These are phyloP conservation scores for Aspergillus carbonarius DNA, from an alignment of 2,329 filamentous ascomycete species.

Conservation along the genomic window DNA sequence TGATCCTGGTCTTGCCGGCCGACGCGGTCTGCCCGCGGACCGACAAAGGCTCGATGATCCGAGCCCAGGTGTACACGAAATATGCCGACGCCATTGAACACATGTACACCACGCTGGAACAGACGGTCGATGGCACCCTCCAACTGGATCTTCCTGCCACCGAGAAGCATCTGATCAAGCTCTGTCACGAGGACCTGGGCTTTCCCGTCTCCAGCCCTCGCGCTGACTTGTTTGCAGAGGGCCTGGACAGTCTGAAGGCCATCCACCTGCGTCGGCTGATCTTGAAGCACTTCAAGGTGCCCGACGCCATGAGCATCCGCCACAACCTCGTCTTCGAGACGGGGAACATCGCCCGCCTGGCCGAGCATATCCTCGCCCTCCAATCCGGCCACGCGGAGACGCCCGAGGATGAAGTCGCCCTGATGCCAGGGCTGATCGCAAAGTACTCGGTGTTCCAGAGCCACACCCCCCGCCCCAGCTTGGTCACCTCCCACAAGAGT, in stretches of 20 bases:
- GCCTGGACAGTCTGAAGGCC: constrained; percentile 50
- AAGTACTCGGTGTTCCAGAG: constrained; percentile 47
- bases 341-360: constrained; percentile 40
- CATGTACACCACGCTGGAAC: constrained; percentile 24
- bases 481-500: constrained; percentile 18
- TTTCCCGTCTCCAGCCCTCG: constrained; percentile 31
- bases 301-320: constrained; percentile 26
- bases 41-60: constrained; percentile 56
- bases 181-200: constrained; percentile 33
- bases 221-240: constrained; percentile 47
- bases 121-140: constrained; percentile 27
- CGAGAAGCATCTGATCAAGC: constrained; percentile 31
- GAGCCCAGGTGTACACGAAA: constrained; percentile 48
- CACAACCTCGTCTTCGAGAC: constrained; percentile 47
- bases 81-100: constrained; percentile 47
- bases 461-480: constrained; percentile 23
- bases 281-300: constrained; percentile 40
- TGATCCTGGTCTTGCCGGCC: constrained; percentile 36
- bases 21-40: constrained; percentile 48
- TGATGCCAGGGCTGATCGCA: constrained; percentile 48
- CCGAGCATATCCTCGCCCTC: constrained; percentile 32
- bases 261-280: constrained; percentile 47
- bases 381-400: constrained; percentile 22
- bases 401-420: constrained; percentile 19
- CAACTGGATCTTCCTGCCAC: constrained; percentile 33